A percentile compares a stretch with the other conserved stretches of the same genome.
Conservation (phyloP, 2,329 filamentous ascomycete species). For the Beauveria pseudobassiana region DNA sequence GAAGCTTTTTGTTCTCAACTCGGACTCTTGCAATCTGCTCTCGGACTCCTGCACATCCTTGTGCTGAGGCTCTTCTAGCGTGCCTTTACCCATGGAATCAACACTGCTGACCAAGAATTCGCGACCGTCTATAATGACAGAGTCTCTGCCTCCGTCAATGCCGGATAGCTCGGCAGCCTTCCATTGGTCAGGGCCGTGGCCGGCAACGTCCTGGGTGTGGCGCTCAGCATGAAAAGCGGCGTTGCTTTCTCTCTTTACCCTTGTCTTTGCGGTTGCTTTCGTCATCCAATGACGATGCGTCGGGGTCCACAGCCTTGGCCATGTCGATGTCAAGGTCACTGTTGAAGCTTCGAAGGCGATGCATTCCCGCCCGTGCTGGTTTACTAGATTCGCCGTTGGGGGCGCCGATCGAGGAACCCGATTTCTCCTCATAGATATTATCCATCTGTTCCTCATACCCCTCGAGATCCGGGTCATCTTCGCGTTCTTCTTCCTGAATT, state of each 20-base stretch:
- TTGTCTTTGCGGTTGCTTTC: constrained; percentile 14
- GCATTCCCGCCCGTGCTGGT: constrained; percentile 21
- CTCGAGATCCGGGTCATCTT: constrained; percentile 55
- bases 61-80: constrained; percentile 33
- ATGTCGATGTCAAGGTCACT: constrained; percentile 44
- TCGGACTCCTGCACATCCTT: constrained; percentile 5
- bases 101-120: constrained; percentile 65
- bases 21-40: constrained; percentile 24
- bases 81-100: constrained; percentile 56
- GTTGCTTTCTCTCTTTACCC: constrained; percentile 21
- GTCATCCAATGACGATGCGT: constrained; percentile 12
- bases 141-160: constrained; percentile 60
- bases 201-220: constrained; percentile 59
- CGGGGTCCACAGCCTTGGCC: constrained; percentile 42
- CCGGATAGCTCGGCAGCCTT: constrained; percentile 55
- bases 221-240: background rate
- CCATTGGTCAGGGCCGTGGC: constrained; percentile 71
- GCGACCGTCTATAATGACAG: constrained; percentile 56
- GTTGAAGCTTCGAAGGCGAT: constrained; percentile 55
- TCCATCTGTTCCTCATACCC: constrained; percentile 53
- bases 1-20: constrained; percentile 41
- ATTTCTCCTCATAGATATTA: constrained; percentile 49
- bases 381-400: constrained; percentile 24
- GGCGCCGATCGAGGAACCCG: constrained; percentile 19
- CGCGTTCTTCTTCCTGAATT: constrained; percentile 71